Base-by-base conservation (phyloP, 2,329 filamentous ascomycete genomes). In the Stachybotrys chartarum region DNA sequence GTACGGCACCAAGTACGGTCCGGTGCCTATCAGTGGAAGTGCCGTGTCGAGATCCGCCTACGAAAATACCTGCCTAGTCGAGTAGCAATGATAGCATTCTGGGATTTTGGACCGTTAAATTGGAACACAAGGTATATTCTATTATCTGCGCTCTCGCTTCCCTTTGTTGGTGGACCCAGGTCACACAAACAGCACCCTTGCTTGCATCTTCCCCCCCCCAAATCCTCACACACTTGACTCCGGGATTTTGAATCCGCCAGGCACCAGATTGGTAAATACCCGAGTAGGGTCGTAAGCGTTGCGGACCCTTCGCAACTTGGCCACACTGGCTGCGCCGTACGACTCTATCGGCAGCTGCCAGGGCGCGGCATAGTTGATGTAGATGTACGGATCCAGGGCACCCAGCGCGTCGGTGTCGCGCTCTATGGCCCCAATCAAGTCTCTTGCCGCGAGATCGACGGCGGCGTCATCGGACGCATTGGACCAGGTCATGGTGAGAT, bases 301-400 rank as follows among this genome's bases (percentile, higher is more conserved):
- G 11, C 48, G 48, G 7, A 50, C 30, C 6, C 4, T 50, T 3
- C 48, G 48, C 48, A 50, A n/a, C 48, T n/a, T 50, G 7, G 11
- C 17, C 10, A 50, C 48, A n/a, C 30, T 50, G 17, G 17, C 30
- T 12, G 7, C 17, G 16, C 52, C 52, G 39, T 56, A 56, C 14
- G 52, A 51, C 2, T 30, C 17, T 42, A 56, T 51, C 8, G 52
- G 52, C 30, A 50, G 30, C 30, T 56, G 47, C 50, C 52, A 54
- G 5, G 52, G 47, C 2, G 55, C 55, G n/a, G 55, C 55, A 18
- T 54, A 56, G 49, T 56, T 56, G 12, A 32, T 17, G 44, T 57
- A 57, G 7, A 57, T 18, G 53, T 42, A 57, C 17, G 55, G 48
- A 52, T 56, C 55, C 16, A 50, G 54, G 24, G 53, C 55, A 4